These are phyloP conservation scores for Tillandsia fasciculata DNA, from an alignment of 176 grass and related monocot genomes.

Conservation along the genomic window DNA sequence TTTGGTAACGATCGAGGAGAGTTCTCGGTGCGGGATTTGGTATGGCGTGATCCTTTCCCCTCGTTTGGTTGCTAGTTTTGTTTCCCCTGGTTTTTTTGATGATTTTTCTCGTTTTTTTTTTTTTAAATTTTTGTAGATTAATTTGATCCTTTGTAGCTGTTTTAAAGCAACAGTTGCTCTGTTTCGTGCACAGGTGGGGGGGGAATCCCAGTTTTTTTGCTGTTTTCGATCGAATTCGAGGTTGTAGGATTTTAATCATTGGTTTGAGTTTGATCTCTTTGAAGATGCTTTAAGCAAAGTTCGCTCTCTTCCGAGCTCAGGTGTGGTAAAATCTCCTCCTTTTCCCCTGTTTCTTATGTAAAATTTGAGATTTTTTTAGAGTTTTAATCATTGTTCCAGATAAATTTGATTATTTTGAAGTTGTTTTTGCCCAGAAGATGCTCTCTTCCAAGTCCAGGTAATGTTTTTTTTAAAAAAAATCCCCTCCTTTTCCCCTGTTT, in stretches of 20 bases:
- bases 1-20: neutral
- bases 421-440: no score
- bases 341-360: no score
- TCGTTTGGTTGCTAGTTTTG: neutral
- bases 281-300: neutral
- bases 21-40: neutral
- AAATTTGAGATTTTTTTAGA: no score
- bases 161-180: conserved; percentile 26
- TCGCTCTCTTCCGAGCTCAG: no score
- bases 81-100: neutral
- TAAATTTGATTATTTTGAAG: no score
- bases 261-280: neutral
- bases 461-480: no score
- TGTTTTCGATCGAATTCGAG: neutral
- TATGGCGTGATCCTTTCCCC: neutral
- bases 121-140: neutral
- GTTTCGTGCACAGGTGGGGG: conserved; percentile 34
- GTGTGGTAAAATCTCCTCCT: no score
- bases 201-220: conserved; percentile 45
- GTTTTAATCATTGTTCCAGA: no score
- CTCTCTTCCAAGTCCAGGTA: no score
- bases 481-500: no score
- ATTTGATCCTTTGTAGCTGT: neutral
- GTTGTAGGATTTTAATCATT: neutral
- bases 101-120: neutral